Conservation (phyloP, 495 filamentous ascomycete genomes). For the Podospora pseudoanserina region DNA sequence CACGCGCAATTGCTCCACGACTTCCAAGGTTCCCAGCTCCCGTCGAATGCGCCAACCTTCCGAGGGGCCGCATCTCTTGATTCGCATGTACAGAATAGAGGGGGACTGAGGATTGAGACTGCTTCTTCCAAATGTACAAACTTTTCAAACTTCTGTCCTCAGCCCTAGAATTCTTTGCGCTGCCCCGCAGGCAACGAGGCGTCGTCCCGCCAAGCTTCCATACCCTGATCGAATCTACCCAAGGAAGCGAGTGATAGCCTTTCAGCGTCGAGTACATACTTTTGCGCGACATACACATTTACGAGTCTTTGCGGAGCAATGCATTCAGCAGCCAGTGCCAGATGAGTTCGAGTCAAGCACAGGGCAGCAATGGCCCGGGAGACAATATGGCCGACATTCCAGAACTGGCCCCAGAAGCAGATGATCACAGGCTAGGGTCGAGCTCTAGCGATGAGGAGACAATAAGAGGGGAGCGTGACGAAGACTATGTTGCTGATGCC, state of each 20-base stretch:
- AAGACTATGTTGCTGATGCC: constrained; percentile 41
- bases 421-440: constrained; percentile 21
- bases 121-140: neutral
- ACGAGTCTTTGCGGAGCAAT: constrained; percentile 28
- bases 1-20: constrained; percentile 18
- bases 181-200: neutral
- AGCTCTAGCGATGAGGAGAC: constrained; percentile 47
- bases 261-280: neutral
- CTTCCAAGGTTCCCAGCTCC: neutral
- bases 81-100: neutral
- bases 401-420: constrained; percentile 32
- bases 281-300: constrained; percentile 3
- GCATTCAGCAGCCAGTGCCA: constrained; percentile 31
- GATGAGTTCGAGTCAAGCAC: constrained; percentile 50
- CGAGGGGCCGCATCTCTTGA: neutral
- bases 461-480: constrained; percentile 38
- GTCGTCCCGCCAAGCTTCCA: neutral
- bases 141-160: neutral
- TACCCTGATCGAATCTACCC: neutral
- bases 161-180: neutral
- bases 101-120: neutral
- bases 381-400: constrained; percentile 41
- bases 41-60: neutral
- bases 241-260: constrained; percentile 3
- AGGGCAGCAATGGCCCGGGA: constrained; percentile 45